Evolutionary conservation across 2,329 filamentous ascomycete species (phyloP).

Genomic region (Corniculantispora saksenae): DNA sequence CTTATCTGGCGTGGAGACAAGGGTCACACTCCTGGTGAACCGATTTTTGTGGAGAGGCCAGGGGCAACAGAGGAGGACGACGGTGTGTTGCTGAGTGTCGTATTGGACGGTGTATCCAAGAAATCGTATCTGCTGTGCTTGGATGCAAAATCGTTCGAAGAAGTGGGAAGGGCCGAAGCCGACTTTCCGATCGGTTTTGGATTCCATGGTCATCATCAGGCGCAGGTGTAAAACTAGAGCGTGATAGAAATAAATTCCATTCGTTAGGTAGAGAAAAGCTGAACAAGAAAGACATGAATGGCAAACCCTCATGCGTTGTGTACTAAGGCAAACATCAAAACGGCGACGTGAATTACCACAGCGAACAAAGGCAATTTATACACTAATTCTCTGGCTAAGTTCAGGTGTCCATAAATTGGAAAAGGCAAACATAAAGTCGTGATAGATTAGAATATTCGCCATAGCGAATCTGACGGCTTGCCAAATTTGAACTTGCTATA

Average conservation of each 20-base stretch:
- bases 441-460: constrained; percentile 44
- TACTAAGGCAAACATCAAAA: neutral
- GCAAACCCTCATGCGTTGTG: neutral
- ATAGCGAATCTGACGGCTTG: constrained; percentile 44
- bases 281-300: neutral
- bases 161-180: constrained; percentile 65
- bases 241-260: neutral
- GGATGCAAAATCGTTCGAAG: constrained; percentile 62
- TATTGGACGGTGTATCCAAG: constrained; percentile 60
- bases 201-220: constrained; percentile 61
- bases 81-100: constrained; percentile 61
- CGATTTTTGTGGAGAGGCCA: constrained; percentile 62
- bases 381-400: no score
- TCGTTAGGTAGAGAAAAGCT: neutral
- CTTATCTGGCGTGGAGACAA: constrained; percentile 57
- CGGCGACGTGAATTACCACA: no score
- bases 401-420: no score
- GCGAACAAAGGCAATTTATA: no score
- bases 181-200: constrained; percentile 62
- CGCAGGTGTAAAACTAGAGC: neutral
- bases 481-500: constrained; percentile 46
- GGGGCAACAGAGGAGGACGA: constrained; percentile 58
- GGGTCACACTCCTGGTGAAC: constrained; percentile 68
- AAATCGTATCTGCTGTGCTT: constrained; percentile 67
- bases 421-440: neutral